These are phyloP conservation scores for Aureobasidium melanogenum DNA, from an alignment of 2,329 filamentous ascomycete genomes.

Conservation along the genomic window DNA sequence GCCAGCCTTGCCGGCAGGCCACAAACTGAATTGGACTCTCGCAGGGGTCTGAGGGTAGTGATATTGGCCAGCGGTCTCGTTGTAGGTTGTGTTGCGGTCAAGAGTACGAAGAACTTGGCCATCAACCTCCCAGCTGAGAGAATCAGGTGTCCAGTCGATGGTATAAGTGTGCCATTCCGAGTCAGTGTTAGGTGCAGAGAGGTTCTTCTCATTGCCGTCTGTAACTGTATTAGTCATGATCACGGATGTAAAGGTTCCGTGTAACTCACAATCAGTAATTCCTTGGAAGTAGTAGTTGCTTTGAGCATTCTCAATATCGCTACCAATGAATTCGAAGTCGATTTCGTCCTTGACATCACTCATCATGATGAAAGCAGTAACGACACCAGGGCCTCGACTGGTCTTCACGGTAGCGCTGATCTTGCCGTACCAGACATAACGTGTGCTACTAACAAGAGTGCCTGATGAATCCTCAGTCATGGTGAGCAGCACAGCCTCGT, in stretches of 20 bases:
- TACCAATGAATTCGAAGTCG: conserved; percentile 89
- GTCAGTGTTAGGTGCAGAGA: conserved; percentile 62
- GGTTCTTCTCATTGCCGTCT: conserved; percentile 71
- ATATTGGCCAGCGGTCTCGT: conserved; percentile 71
- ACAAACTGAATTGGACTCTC: conserved; percentile 87
- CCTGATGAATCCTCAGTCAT: conserved; percentile 82
- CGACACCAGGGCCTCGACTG: conserved; percentile 74
- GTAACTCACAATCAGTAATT: conserved; percentile 70
- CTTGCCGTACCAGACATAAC: conserved; percentile 96
- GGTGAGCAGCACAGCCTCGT: conserved; percentile 65
- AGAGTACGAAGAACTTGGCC: conserved; percentile 66
- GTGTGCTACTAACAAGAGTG: conserved; percentile 73
- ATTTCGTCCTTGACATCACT: conserved; percentile 97
- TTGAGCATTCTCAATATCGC: conserved; percentile 67
- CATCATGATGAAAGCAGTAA: conserved; percentile 94
- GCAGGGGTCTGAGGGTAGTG: conserved; percentile 85
- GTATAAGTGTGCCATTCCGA: conserved; percentile 80
- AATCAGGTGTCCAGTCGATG: conserved; percentile 83
- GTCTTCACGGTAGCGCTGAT: conserved; percentile 80
- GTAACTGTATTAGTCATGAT: conserved; percentile 16
- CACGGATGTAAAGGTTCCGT: not conserved
- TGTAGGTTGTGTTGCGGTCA: conserved; percentile 74
- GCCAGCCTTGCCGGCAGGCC: conserved; percentile 75
- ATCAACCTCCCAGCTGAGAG: conserved; percentile 80
- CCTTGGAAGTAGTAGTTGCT: conserved; percentile 98